Evolutionary conservation across 192 early-diverging fungal species (phyloP), one percentile per base, ranked within the genome.

Genomic region (Coemansia sp.): DNA sequence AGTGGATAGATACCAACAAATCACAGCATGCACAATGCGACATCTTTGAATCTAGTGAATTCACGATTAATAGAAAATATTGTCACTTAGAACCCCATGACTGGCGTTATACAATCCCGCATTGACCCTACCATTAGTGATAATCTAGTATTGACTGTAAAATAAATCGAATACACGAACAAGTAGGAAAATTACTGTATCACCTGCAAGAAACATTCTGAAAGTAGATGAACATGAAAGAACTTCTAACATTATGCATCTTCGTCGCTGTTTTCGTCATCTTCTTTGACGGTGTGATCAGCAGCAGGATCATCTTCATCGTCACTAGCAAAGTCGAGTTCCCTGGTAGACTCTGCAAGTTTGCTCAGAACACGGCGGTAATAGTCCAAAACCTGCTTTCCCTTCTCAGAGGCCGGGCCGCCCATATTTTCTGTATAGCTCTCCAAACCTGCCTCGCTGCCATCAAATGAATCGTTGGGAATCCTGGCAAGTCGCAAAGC

Each of bases 401-500:
- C 83, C 34, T 77, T 82, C 8, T 73, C 69, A 7, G 83, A 71
- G 27, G 81, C 73, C 2, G 79, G 68, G 3, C 82, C 74, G 22
- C 81, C 74, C 14, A 86, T 54, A 31, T 81, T 82, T 10, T 76
- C 83, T 26, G 86, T 75, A 60, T 76, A 76, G 25, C 19, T 19
- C 10, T 65, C 28, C 69, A 81, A 23, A 3, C 64, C 73, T 2
- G 52, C 74, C 1, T 51, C 31, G 44, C 51, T 53, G 6, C 78
- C 78, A 3, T 60, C 69, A 61, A 76, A 81, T 4, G 14, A 44
- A 14, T 58, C 70, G 0, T 5, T 14, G 2, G 71, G 66, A 38
- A 74, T 61, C 2, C 58, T 47, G 2, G 82, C 82, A 57, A 96
- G 64, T 21, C 89, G 80, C 31, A 97, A 62, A 14, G 87, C 56